Evolutionary conservation across 2,329 filamentous ascomycete species (phyloP).

Genomic region (Immersiporthe knoxdaviesiana): DNA sequence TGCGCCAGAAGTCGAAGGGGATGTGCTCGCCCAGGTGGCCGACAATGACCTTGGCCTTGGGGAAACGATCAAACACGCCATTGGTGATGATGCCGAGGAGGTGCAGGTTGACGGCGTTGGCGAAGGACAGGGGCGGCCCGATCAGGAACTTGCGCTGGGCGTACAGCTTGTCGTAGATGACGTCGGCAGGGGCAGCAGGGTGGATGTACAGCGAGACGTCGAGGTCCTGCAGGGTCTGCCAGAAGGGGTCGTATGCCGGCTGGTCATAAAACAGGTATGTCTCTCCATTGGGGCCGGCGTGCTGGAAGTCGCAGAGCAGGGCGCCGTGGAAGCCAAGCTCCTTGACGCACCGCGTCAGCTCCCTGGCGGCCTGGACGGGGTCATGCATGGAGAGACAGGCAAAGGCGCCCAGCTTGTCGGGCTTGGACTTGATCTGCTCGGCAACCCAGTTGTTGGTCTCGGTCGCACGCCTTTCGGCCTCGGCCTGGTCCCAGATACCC

Average conservation of each 20-base stretch:
- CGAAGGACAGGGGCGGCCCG: conserved; percentile 62
- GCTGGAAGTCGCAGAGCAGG: conserved; percentile 65
- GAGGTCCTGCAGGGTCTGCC: conserved; percentile 59
- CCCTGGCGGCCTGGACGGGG: conserved; percentile 51
- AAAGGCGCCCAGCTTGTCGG: conserved; percentile 51
- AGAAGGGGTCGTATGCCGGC: conserved; percentile 64
- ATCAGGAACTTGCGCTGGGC: conserved; percentile 62
- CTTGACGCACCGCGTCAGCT: conserved; percentile 57
- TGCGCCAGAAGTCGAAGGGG: conserved; percentile 54
- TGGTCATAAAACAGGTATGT: conserved; percentile 68
- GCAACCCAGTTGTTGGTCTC: conserved; percentile 49
- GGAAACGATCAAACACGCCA: conserved; percentile 54
- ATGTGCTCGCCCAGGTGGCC: conserved; percentile 55
- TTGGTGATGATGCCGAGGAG: conserved; percentile 55
- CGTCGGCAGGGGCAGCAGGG: conserved; percentile 59
- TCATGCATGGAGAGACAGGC: conserved; percentile 58
- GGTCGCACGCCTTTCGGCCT: conserved; percentile 46
- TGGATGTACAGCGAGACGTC: conserved; percentile 69
- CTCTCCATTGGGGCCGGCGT: conserved; percentile 60
- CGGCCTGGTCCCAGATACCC: conserved; percentile 46
- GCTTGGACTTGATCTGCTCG: conserved; percentile 42
- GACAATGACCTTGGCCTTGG: conserved; percentile 49
- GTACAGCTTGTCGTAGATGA: conserved; percentile 42
- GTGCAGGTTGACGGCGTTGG: conserved; percentile 62
- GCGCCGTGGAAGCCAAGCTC: conserved; percentile 65